Conservation (phyloP, 108 stramenopile genomes). For the Cylindrotheca fusiformis region DNA sequence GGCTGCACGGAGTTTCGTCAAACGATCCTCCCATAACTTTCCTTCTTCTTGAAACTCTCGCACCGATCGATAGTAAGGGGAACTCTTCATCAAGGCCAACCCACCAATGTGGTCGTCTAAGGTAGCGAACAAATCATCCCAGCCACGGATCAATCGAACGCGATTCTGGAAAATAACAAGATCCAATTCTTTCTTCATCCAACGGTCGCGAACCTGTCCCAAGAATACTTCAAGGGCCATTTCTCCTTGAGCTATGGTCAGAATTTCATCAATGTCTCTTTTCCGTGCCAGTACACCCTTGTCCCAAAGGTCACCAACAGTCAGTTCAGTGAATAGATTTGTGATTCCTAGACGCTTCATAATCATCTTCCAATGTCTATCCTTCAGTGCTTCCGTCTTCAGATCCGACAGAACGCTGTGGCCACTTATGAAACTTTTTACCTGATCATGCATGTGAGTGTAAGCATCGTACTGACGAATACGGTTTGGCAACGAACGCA, state of each 20-base stretch:
- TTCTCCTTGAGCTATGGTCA: slow-evolving; percentile 95
- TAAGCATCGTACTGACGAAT: slow-evolving; percentile 97
- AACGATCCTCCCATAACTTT: slow-evolving; percentile 90
- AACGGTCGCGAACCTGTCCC: slow-evolving; percentile 92
- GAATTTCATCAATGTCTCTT: slow-evolving; percentile 86
- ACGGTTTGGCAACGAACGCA: slow-evolving; percentile 89
- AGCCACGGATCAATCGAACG: slow-evolving; percentile 90
- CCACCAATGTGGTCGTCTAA: slow-evolving; percentile 96
- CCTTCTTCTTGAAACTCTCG: slow-evolving; percentile 97
- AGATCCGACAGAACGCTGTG: slow-evolving; percentile 84
- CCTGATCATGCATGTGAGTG: slow-evolving; percentile 74
- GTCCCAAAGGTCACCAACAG: slow-evolving; percentile 93
- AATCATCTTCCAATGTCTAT: slow-evolving; percentile 94
- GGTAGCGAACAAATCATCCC: slow-evolving; percentile 93
- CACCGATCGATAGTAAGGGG: slow-evolving; percentile 90
- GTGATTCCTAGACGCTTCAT: slow-evolving; percentile 74
- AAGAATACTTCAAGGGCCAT: slow-evolving; percentile 97
- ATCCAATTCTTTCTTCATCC: slow-evolving; percentile 92
- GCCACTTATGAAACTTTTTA: slow-evolving; percentile 66
- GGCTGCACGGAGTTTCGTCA: slow-evolving; percentile 85
- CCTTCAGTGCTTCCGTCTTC: slow-evolving; percentile 95
- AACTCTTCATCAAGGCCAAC: slow-evolving; percentile 90
- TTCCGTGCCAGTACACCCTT: slow-evolving; percentile 78
- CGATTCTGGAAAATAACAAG: slow-evolving; percentile 94
- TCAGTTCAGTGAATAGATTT: slow-evolving; percentile 77